Evolutionary conservation across 2,329 filamentous ascomycete species (phyloP).

Genomic region (Aspergillus terreus): DNA sequence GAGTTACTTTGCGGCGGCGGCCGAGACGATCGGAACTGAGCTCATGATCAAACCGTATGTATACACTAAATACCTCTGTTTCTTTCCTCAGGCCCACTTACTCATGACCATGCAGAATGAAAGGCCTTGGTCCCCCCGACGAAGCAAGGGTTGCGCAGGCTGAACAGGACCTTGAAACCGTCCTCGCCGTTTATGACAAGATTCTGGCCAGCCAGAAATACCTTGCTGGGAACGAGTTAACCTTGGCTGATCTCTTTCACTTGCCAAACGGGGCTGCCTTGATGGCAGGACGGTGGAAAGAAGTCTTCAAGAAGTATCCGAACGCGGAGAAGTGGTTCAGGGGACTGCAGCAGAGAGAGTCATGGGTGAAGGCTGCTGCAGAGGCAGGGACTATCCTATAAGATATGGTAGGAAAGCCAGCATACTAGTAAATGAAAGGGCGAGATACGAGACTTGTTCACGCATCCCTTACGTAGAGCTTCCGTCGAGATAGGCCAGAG

Average conservation of each 20-base stretch:
- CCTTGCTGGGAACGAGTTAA: neutral
- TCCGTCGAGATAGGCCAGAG: too few species aligned
- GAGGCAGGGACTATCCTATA: neutral
- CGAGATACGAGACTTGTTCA: too few species aligned
- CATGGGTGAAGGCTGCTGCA: neutral
- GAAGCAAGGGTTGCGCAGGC: neutral
- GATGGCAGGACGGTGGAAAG: neutral
- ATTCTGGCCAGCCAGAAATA: neutral
- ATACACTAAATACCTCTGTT: neutral
- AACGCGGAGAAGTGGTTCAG: slow-evolving; percentile 1
- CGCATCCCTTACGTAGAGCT: too few species aligned
- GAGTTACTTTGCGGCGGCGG: neutral
- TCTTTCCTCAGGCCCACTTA: neutral
- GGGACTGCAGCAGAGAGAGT: neutral
- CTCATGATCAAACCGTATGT: neutral
- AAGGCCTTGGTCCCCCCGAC: neutral
- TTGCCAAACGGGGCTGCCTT: neutral
- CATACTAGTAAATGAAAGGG: too few species aligned
- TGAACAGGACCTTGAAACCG: neutral
- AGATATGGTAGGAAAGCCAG: neutral
- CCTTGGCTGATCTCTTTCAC: neutral
- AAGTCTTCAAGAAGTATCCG: neutral
- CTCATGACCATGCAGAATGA: neutral
- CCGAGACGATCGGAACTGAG: neutral
- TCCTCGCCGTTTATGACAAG: neutral